These are phyloP conservation scores for Neurospora sp. DNA, from an alignment of 495 filamentous ascomycete species.

Conservation along the genomic window DNA sequence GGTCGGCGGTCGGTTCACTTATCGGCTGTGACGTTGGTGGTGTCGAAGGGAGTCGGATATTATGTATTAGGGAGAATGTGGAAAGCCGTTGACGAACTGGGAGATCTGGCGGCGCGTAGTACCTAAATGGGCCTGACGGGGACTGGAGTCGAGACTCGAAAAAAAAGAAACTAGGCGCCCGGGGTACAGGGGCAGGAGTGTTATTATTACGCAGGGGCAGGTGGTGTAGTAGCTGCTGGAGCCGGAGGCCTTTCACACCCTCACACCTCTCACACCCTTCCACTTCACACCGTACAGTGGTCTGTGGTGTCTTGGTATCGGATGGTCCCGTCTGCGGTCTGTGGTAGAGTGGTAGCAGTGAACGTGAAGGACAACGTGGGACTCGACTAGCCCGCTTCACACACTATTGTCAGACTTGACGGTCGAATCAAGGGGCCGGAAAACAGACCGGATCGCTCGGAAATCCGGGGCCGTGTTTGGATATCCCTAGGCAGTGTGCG, in stretches of 20 bases:
- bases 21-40: neutral
- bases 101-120: neutral
- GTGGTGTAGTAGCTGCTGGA: neutral
- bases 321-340: neutral
- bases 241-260: neutral
- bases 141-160: neutral
- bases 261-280: neutral
- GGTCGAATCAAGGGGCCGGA: conserved; percentile 14
- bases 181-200: neutral
- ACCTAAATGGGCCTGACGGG: neutral
- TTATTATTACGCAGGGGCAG: neutral
- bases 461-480: conserved; percentile 14
- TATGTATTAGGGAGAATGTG: neutral
- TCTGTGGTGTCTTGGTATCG: neutral
- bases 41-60: neutral
- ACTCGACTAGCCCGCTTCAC: neutral
- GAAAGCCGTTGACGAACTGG: neutral
- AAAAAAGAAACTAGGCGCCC: neutral
- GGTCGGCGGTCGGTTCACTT: neutral
- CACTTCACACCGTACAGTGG: neutral
- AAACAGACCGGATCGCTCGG: conserved; percentile 9
- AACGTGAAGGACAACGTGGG: neutral
- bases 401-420: neutral
- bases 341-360: neutral
- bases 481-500: neutral